Conservation (phyloP, 139 green algal genomes). For the Bryopsis sp. region DNA sequence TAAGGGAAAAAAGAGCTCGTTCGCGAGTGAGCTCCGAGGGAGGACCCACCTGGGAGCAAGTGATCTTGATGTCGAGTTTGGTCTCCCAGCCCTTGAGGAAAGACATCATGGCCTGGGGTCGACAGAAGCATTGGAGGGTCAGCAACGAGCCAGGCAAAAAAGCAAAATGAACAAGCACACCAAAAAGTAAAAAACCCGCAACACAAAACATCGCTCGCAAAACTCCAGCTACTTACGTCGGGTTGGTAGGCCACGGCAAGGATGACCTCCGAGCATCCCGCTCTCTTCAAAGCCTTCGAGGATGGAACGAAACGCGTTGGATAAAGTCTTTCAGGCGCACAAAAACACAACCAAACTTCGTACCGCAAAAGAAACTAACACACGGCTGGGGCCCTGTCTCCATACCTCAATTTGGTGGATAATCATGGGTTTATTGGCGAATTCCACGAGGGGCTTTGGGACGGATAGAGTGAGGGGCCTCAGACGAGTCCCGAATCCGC, state of each 20-base stretch:
- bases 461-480: slow-evolving; percentile 65
- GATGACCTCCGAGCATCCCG: slow-evolving; percentile 86
- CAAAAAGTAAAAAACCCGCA: too few relatives aligned
- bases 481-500: slow-evolving; percentile 80
- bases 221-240: slow-evolving; percentile 45
- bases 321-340: too few relatives aligned
- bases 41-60: slow-evolving; percentile 62
- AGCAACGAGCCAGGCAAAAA: too few relatives aligned
- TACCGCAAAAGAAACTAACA: too few relatives aligned
- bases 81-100: slow-evolving; percentile 92
- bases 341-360: too few relatives aligned
- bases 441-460: slow-evolving; percentile 95
- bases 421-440: slow-evolving; percentile 98
- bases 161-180: too few relatives aligned
- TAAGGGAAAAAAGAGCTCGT: too few relatives aligned
- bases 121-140: too few relatives aligned
- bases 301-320: neutral
- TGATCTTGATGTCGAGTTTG: slow-evolving; percentile 93
- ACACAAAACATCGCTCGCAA: neutral
- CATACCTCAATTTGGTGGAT: slow-evolving; percentile 89
- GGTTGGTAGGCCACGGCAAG: slow-evolving; percentile 96
- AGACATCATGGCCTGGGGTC: slow-evolving; percentile 77
- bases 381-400: too few relatives aligned
- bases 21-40: too few relatives aligned
- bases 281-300: slow-evolving; percentile 77